These are phyloP conservation scores for Camelina sativa DNA, from an alignment of 345 rosid species.

Conservation along the genomic window DNA sequence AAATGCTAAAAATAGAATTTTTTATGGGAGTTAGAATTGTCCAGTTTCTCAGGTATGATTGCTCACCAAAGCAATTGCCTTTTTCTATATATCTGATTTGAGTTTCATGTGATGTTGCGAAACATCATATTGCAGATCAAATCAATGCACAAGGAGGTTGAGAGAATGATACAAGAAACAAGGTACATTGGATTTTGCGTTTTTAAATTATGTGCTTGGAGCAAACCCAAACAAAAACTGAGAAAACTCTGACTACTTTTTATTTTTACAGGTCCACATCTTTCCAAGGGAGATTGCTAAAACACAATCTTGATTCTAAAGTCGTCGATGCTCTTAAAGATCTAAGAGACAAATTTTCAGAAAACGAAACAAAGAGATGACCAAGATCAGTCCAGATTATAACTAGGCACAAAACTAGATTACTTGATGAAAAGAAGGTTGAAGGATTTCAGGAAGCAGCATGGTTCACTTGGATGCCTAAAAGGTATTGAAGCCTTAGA, in stretches of 20 bases:
- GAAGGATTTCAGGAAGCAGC: too few relatives aligned
- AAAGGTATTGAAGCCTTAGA: too few relatives aligned
- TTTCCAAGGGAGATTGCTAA: constrained; percentile 79
- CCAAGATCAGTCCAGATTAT: constrained; percentile 14
- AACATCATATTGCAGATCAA: constrained; percentile 57
- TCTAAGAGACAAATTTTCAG: constrained; percentile 66
- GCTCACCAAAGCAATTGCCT: background rate
- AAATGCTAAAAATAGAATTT: too few relatives aligned
- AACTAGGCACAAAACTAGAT: background rate
- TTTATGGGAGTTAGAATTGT: too few relatives aligned
- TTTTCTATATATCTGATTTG: background rate
- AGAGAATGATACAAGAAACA: constrained; percentile 74
- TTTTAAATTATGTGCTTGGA: constrained; percentile 2
- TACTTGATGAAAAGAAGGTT: too few relatives aligned
- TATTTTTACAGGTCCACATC: constrained; percentile 55
- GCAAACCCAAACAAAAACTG: background rate
- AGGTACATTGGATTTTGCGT: constrained; percentile 49
- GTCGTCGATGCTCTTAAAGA: constrained; percentile 89
- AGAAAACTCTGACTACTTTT: background rate
- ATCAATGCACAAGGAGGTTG: constrained; percentile 74
- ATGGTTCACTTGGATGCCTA: too few relatives aligned
- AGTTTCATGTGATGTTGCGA: background rate
- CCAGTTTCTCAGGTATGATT: constrained; percentile 77
- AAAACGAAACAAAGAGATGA: constrained; percentile 55
- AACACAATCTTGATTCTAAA: constrained; percentile 88